Evolutionary conservation across 345 rosid species (phyloP).

Genomic region (Chamaenerion angustifolium): DNA sequence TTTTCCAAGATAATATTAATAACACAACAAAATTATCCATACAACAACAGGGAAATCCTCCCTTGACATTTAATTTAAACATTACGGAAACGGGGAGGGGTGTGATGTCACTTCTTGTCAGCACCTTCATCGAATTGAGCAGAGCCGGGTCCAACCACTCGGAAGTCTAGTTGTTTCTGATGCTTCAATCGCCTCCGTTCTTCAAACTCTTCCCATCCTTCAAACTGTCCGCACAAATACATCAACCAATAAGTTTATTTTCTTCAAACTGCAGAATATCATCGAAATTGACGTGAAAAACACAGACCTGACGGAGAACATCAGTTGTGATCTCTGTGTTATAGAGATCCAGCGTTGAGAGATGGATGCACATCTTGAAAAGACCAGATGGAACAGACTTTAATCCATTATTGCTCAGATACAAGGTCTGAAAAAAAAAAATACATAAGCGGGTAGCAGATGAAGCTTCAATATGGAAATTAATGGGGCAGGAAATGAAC

Average conservation of each 20-base stretch:
- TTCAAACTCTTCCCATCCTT: conserved; percentile 77
- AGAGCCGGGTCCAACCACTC: conserved; percentile 31
- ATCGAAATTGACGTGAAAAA: conserved; percentile 4
- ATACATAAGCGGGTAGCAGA: neutral
- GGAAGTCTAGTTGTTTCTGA: conserved; percentile 85
- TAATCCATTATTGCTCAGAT: conserved; percentile 58
- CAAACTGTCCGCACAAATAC: conserved; percentile 22
- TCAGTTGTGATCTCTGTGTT: conserved; percentile 79
- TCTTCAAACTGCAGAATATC: neutral
- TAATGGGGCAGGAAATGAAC: conserved; percentile 16
- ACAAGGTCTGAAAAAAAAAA: conserved; percentile 35
- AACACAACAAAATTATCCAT: too few species aligned
- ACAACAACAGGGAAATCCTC: too few species aligned
- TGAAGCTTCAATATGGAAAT: neutral
- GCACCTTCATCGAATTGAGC: conserved; percentile 86
- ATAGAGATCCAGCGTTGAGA: conserved; percentile 71
- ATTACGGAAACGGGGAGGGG: too few species aligned
- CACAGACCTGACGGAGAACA: conserved; percentile 53
- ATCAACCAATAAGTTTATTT: neutral
- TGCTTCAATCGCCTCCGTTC: conserved; percentile 58
- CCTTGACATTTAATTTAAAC: too few species aligned
- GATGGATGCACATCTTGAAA: conserved; percentile 52
- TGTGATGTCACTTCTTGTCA: conserved; percentile 47
- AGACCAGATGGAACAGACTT: conserved; percentile 42
- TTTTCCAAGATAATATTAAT: too few species aligned